Conservation (phyloP, 2,329 filamentous ascomycete genomes). For the Metarhizium album region DNA sequence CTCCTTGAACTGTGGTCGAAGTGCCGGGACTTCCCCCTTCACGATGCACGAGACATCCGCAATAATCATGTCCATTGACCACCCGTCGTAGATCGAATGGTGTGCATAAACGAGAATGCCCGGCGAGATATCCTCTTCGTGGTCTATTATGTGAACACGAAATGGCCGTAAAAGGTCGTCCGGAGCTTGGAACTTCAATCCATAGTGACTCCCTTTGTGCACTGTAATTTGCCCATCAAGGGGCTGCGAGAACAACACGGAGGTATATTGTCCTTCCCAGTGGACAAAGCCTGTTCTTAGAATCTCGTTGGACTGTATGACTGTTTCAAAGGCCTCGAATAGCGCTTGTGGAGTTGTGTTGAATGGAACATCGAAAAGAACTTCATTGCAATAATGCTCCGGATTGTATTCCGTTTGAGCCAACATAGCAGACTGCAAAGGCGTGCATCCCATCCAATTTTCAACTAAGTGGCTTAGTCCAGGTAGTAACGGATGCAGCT, state of each 20-base stretch:
- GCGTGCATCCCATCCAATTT: slow-evolving; percentile 46
- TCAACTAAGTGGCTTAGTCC: not conserved
- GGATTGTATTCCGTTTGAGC: slow-evolving; percentile 53
- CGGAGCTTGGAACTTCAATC: slow-evolving; percentile 27
- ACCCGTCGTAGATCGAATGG: slow-evolving; percentile 86
- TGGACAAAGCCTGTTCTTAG: slow-evolving; percentile 63
- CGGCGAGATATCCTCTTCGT: slow-evolving; percentile 11
- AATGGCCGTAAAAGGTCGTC: slow-evolving; percentile 45
- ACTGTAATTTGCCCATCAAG: slow-evolving; percentile 31
- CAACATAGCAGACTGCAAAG: slow-evolving; percentile 71
- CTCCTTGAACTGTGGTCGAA: slow-evolving; percentile 48
- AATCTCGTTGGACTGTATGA: slow-evolving; percentile 50
- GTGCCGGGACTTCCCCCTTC: slow-evolving; percentile 11
- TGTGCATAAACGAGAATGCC: slow-evolving; percentile 51
- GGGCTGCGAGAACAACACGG: slow-evolving; percentile 46
- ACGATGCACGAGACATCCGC: slow-evolving; percentile 52
- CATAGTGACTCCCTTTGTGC: slow-evolving; percentile 22
- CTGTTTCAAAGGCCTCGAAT: slow-evolving; percentile 32
- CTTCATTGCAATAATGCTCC: slow-evolving; percentile 65
- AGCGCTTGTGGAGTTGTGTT: slow-evolving; percentile 28
- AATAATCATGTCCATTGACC: slow-evolving; percentile 70
- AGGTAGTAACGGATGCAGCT: not conserved
- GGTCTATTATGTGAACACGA: slow-evolving; percentile 40
- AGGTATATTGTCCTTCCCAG: slow-evolving; percentile 26
- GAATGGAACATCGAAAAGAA: slow-evolving; percentile 49